phyloP scores from a whole-genome alignment of 1,284 basidiomycete genomes.

The Boletellus sp. region DNA sequence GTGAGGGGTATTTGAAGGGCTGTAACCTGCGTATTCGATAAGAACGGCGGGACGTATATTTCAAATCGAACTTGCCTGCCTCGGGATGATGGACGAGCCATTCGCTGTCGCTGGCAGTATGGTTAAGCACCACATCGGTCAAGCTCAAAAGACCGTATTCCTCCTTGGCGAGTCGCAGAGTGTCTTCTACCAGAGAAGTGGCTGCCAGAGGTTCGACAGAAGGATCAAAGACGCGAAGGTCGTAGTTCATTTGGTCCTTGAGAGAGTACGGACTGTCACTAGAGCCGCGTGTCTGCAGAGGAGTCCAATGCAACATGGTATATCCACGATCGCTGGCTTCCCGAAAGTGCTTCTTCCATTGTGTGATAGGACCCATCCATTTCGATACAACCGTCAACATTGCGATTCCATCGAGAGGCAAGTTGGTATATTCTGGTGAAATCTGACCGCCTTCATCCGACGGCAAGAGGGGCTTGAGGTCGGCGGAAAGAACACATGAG shows the following conservation, averaged over 20 bases:
- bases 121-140: constrained; percentile 93
- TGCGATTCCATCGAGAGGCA: constrained; percentile 82
- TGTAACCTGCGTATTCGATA: constrained; percentile 63
- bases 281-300: constrained; percentile 84
- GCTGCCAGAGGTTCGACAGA: constrained; percentile 49
- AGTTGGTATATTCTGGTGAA: constrained; percentile 49
- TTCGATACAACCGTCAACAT: constrained; percentile 90
- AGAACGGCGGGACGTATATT: constrained; percentile 3
- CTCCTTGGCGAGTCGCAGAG: constrained; percentile 67
- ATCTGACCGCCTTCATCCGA: constrained; percentile 47
- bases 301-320: constrained; percentile 95
- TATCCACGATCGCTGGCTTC: constrained; percentile 87
- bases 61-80: constrained; percentile 56
- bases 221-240: constrained; percentile 64
- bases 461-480: constrained; percentile 50
- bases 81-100: constrained; percentile 94
- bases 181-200: constrained; percentile 54
- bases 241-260: constrained; percentile 79
- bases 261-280: constrained; percentile 92
- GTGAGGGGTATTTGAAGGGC: constrained; percentile 85
- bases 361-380: constrained; percentile 85
- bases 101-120: constrained; percentile 88
- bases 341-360: constrained; percentile 77
- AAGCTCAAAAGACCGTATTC: constrained; percentile 85
- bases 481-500: constrained; percentile 62